phyloP scores from a whole-genome alignment of 257 asterid genomes.

The Avicennia marina region DNA sequence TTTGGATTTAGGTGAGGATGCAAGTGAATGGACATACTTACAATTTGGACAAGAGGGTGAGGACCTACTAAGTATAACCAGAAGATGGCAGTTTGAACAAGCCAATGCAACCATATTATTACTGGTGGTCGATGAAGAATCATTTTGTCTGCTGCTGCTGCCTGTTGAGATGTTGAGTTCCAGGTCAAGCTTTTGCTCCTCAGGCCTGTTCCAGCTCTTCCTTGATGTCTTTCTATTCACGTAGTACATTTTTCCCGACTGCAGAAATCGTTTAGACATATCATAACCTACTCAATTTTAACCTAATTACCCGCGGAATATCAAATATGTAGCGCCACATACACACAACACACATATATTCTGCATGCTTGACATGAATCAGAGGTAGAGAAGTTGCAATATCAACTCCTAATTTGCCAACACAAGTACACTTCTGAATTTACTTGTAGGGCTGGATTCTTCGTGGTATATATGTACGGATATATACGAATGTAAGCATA shows the following conservation, averaged over 20 bases:
- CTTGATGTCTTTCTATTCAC: conserved; percentile 39
- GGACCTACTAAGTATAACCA: conserved; percentile 43
- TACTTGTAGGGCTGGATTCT: too few species aligned
- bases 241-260: conserved; percentile 58
- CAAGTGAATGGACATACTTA: conserved; percentile 56
- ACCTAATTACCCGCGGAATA: too few species aligned
- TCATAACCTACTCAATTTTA: too few species aligned
- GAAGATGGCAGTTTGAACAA: conserved; percentile 58
- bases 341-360: too few species aligned
- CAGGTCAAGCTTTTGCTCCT: conserved; percentile 41
- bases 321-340: too few species aligned
- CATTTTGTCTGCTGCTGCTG: neutral
- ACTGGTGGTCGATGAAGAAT: conserved; percentile 16
- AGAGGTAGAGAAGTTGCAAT: too few species aligned
- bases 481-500: too few species aligned
- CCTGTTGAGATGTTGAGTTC: conserved; percentile 44
- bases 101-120: conserved; percentile 48
- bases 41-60: conserved; percentile 62
- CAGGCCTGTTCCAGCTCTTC: conserved; percentile 48
- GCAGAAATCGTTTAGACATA: neutral
- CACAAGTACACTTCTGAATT: too few species aligned
- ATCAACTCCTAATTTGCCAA: too few species aligned
- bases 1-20: too few species aligned
- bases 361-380: too few species aligned
- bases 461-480: too few species aligned